These are phyloP conservation scores for Chrysanthemum makinoi DNA, from an alignment of 129 eudicot genomes.

Conservation along the genomic window DNA sequence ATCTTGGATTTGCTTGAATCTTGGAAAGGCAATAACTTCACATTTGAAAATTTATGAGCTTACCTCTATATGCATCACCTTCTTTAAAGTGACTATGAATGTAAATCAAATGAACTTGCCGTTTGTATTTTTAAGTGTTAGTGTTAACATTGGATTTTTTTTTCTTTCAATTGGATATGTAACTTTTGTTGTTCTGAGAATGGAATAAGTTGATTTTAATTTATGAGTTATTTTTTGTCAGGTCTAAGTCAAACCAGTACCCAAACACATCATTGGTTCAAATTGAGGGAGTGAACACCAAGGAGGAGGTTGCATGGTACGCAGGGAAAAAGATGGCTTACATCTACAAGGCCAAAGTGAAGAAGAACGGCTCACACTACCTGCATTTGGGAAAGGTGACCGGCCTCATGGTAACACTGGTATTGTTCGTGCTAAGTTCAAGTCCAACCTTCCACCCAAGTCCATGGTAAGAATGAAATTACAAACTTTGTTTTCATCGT, in stretches of 20 bases:
- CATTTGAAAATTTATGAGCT: too few relatives aligned
- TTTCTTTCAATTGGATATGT: too few relatives aligned
- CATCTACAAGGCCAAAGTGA: slow-evolving; percentile 46
- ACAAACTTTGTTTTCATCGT: background rate
- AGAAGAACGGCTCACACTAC: slow-evolving; percentile 39
- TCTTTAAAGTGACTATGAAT: too few relatives aligned
- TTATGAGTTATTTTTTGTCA: background rate
- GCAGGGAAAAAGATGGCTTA: slow-evolving; percentile 49
- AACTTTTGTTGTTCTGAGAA: too few relatives aligned
- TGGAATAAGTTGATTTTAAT: background rate
- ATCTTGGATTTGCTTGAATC: too few relatives aligned
- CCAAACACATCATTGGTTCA: slow-evolving; percentile 43
- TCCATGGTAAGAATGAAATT: slow-evolving; percentile 27
- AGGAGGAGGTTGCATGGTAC: slow-evolving; percentile 52
- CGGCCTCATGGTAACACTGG: slow-evolving; percentile 49
- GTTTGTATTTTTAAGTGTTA: too few relatives aligned
- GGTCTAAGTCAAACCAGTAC: slow-evolving; percentile 47
- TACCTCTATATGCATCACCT: too few relatives aligned
- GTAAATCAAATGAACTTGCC: too few relatives aligned
- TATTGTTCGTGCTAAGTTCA: slow-evolving; percentile 48
- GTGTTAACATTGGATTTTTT: too few relatives aligned
- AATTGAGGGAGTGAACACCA: slow-evolving; percentile 48
- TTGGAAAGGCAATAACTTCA: too few relatives aligned
- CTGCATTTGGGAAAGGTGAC: slow-evolving; percentile 46
- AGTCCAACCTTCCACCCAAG: slow-evolving; percentile 43